Evolutionary conservation across 164 flowering plant species (phyloP), one percentile per base, ranked within the genome.

Genomic region (Sedum album): DNA sequence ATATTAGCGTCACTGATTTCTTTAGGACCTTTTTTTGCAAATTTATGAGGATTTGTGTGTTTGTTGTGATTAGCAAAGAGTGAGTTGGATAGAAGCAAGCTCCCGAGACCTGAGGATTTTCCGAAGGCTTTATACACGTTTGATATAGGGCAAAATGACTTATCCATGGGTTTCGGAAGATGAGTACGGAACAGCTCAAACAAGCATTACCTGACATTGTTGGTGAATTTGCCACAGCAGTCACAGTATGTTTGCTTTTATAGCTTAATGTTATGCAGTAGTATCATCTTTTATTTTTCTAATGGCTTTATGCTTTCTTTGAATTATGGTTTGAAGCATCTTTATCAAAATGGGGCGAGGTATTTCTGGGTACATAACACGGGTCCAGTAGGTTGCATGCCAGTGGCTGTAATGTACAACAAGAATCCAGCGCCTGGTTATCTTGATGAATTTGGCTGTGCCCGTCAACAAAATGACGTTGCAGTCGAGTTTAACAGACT

Each of bases 301-400:
- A 17, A 41, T 41, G 11, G 15, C 11, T 41, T 41, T 15, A 41
- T 41, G 46, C 11, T 8, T 41, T 35, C 9, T 33, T 64, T n/a
- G 42, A 35, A 20, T 64, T 55, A 31, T 55, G 31, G 5, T 28
- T 14, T 55, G 49, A 83, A 84, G 88, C 67, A 72, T 68, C 35
- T 86, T 31, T 81, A 86, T 71, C 36, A 74, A 51, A 73, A 71
- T 73, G 91, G 91, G 20, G 88, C 83, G 35, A 80, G 87, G 69
- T 2, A 84, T 25, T 86, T 84, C 51, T 84, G 91, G 91, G 79
- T 86, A 65, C 88, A 84, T 70, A 86, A 85, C 79, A 82, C 88
- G 6, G 88, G 88, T 1, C 87, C 91, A 0, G 44, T 83, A 26
- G 91, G 91, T 48, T 86, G 88, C 76, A 71, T 85, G 62, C 91